These are phyloP conservation scores for Aspergillus sp. DNA, from an alignment of 2,329 filamentous ascomycete species.

Conservation along the genomic window DNA sequence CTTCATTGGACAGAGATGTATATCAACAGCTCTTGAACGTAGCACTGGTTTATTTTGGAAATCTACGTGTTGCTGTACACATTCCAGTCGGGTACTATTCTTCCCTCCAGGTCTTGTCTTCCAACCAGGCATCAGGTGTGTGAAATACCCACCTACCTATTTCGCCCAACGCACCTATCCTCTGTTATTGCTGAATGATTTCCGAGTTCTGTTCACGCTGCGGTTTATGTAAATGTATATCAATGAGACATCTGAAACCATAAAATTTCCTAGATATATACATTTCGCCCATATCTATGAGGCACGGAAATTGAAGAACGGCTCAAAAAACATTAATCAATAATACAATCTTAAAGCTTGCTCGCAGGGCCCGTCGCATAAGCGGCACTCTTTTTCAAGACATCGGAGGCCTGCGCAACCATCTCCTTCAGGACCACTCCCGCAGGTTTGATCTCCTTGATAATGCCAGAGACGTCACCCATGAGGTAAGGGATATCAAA, in stretches of 20 bases:
- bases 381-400: conserved; percentile 61
- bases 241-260: conserved; percentile 14
- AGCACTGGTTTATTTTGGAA: conserved; percentile 9
- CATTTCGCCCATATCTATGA: background rate
- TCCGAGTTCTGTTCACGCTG: conserved; percentile 16
- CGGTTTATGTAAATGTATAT: conserved; percentile 32
- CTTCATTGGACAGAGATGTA: background rate
- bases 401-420: conserved; percentile 71
- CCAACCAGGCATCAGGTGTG: background rate
- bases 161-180: background rate
- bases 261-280: conserved; percentile 7
- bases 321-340: background rate
- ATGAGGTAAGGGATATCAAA: conserved; percentile 86
- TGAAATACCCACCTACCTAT: background rate
- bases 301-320: background rate
- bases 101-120: background rate
- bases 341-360: conserved; percentile 39
- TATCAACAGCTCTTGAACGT: conserved; percentile 7
- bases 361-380: conserved; percentile 54
- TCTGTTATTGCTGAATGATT: conserved; percentile 7
- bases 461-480: conserved; percentile 85
- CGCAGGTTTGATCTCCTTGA: conserved; percentile 76
- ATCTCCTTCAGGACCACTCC: conserved; percentile 85
- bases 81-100: background rate
- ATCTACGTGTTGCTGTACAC: conserved; percentile 12